phyloP scores from a whole-genome alignment of 2,329 filamentous ascomycete species.

The Ophidiomyces ophidiicola region DNA sequence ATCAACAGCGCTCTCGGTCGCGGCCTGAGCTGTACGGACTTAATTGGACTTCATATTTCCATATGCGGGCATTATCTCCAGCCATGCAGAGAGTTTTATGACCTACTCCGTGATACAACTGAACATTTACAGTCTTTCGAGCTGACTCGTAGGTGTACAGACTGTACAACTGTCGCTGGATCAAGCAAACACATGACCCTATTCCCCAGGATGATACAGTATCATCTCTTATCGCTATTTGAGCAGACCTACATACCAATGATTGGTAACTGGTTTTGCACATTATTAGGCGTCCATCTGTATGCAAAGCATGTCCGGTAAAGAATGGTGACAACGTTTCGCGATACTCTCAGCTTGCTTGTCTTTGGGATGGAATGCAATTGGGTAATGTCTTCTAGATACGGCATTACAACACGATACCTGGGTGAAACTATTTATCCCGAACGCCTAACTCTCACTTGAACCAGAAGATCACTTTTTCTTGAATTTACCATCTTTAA shows the following conservation, averaged over 20 bases:
- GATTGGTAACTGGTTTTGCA: too few species aligned
- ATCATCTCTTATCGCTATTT: neutral
- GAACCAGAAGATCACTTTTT: slow-evolving; percentile 1
- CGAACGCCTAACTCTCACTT: neutral
- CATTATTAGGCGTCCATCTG: too few species aligned
- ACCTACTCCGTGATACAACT: slow-evolving; percentile 1
- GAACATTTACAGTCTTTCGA: too few species aligned
- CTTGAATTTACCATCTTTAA: neutral
- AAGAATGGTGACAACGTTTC: too few species aligned
- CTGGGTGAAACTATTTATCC: too few species aligned
- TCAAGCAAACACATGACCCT: neutral
- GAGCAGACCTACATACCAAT: neutral
- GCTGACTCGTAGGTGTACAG: too few species aligned
- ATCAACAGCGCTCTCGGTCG: neutral
- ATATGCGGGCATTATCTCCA: neutral
- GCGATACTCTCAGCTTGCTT: too few species aligned
- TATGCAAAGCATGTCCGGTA: too few species aligned
- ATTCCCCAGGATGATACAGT: neutral
- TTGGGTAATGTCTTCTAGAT: too few species aligned
- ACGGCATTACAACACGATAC: too few species aligned
- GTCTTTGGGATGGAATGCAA: too few species aligned
- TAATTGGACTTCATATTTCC: neutral
- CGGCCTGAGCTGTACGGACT: neutral
- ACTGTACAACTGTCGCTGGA: too few species aligned
- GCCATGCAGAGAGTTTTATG: neutral